Evolutionary conservation across 495 filamentous ascomycete species (phyloP).

Genomic region (Hyaloscypha variabilis): DNA sequence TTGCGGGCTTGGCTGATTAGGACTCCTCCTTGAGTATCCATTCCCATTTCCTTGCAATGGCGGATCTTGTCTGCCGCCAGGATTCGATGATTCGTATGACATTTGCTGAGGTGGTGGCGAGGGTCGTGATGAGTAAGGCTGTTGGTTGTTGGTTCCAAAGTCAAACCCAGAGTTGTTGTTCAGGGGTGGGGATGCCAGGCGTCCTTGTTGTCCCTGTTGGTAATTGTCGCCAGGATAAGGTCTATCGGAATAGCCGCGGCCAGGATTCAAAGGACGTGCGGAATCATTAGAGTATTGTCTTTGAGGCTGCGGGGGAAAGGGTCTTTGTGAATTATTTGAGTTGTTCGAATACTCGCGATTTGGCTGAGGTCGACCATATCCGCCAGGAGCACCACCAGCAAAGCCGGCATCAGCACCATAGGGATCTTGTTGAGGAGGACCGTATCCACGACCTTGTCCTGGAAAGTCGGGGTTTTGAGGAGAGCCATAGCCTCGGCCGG

Average conservation of each 20-base stretch:
- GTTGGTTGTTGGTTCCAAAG: slow-evolving; percentile 21
- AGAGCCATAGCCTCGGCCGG: slow-evolving; percentile 23
- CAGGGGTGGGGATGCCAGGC: slow-evolving; percentile 23
- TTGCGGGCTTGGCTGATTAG: slow-evolving; percentile 25
- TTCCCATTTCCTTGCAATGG: neutral
- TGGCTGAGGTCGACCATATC: slow-evolving; percentile 25
- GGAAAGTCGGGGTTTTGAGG: neutral
- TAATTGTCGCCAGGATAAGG: slow-evolving; percentile 21
- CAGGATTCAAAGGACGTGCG: slow-evolving; percentile 20
- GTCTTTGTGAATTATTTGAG: slow-evolving; percentile 2
- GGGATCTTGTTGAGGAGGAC: slow-evolving; percentile 6
- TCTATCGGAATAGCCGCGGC: slow-evolving; percentile 24
- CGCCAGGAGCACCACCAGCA: slow-evolving; percentile 14
- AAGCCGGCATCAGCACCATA: slow-evolving; percentile 22
- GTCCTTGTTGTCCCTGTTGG: slow-evolving; percentile 10
- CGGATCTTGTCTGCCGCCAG: slow-evolving; percentile 12
- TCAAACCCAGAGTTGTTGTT: slow-evolving; percentile 32
- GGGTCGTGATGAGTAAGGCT: slow-evolving; percentile 14
- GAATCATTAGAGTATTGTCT: slow-evolving; percentile 28
- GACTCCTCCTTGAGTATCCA: slow-evolving; percentile 23
- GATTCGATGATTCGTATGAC: slow-evolving; percentile 6
- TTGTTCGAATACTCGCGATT: slow-evolving; percentile 24
- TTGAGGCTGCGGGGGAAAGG: slow-evolving; percentile 21
- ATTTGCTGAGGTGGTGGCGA: slow-evolving; percentile 24
- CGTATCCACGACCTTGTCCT: neutral